Evolutionary conservation across 495 filamentous ascomycete genomes (phyloP).

Genomic region (Lasiosphaeris hirsuta): DNA sequence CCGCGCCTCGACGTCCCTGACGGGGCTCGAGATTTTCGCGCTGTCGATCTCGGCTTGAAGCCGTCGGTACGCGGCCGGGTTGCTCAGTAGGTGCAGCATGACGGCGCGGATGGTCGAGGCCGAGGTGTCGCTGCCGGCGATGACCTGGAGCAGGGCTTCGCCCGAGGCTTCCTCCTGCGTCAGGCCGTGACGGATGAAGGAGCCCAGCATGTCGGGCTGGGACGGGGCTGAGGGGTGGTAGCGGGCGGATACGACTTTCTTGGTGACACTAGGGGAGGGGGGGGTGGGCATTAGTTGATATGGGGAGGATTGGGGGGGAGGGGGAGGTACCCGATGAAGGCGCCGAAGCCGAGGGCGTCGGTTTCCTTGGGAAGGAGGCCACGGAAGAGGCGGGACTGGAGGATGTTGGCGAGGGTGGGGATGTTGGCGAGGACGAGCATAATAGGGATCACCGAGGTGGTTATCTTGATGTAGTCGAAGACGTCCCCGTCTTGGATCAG

Average conservation of each 20-base stretch:
- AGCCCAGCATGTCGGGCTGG: slow-evolving; percentile 39
- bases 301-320: not conserved
- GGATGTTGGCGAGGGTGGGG: slow-evolving; percentile 43
- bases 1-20: slow-evolving; percentile 37
- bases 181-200: slow-evolving; percentile 45
- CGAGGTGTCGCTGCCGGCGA: slow-evolving; percentile 57
- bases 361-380: slow-evolving; percentile 54
- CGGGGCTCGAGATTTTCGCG: slow-evolving; percentile 28
- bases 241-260: slow-evolving; percentile 22
- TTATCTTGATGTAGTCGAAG: slow-evolving; percentile 50
- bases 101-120: slow-evolving; percentile 56
- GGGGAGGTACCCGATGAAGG: slow-evolving; percentile 41
- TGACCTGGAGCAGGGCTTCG: slow-evolving; percentile 37
- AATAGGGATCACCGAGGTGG: slow-evolving; percentile 47
- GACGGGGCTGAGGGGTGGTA: not conserved
- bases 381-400: slow-evolving; percentile 52
- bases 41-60: slow-evolving; percentile 56
- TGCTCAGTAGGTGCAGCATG: slow-evolving; percentile 50
- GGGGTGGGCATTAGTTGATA: not conserved
- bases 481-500: slow-evolving; percentile 56
- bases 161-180: slow-evolving; percentile 38
- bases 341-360: slow-evolving; percentile 51
- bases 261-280: slow-evolving; percentile 10
- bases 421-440: slow-evolving; percentile 44
- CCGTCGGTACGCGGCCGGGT: slow-evolving; percentile 44